Evolutionary conservation across 345 rosid genomes (phyloP), one percentile per base, ranked within the genome.

Genomic region (Melaleuca alternifolia): DNA sequence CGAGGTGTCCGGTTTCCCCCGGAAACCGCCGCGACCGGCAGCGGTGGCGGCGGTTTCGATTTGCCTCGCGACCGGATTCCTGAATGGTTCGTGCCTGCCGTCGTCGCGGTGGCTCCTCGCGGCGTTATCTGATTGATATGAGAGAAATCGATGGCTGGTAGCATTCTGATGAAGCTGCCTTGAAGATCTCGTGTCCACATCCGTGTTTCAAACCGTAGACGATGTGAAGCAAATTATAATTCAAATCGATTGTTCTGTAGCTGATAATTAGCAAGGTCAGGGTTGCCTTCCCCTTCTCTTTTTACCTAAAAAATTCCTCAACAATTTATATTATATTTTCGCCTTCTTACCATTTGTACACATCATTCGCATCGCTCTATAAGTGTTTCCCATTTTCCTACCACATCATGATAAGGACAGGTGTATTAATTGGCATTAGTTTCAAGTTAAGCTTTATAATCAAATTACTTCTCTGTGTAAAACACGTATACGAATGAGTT

Each of bases 311-410:
- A 53, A 65, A 7, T 5, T 2, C 6, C 3, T 20, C 3, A 0
- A 0, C 11, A 5, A 33, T 33, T 71, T 7, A 37, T 0, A 13
- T 71, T 33, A 41, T 33, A 71, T 33, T 6, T 37, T 71, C 3
- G 0, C 2, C 5, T 33, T 24, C 3, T 10, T 9, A 5, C 18
- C 48, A 37, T 12, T 0, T 0, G 7, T 2, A 0, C 13, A 0
- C 18, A 24, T 71, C 79, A 37, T 71, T 37, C 10, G 79, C 79
- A 71, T 18, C 0, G 0, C 10, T 10, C 6, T 18, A 15, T 33
- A 7, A 62, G 14, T 62, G 37, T 65, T 8, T 65, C 44, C 0
- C 0, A 1, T 65, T 37, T 7, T 0, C 30, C 5, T 0, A 1
- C 23, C 1, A 18, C 15, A 65, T 65, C 7, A 65, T 65, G 23